Evolutionary conservation across 768 basidiomycete species (phyloP).

Genomic region (Favolaschia claudopus): DNA sequence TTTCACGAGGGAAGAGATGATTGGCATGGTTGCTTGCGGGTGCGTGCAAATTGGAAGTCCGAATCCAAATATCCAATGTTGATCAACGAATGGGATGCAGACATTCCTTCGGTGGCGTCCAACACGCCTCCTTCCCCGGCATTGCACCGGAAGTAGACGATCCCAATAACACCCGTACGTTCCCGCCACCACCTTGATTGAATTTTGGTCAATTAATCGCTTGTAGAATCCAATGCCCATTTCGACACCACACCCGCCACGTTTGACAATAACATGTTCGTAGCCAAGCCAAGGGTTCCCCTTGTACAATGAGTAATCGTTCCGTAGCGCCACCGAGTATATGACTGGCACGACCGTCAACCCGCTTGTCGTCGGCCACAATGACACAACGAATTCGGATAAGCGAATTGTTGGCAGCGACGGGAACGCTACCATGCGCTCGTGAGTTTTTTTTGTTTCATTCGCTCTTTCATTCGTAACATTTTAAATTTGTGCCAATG

Average conservation of each 20-base stretch:
- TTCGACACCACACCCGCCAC: not conserved
- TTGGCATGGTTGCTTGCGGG: slow-evolving; percentile 12
- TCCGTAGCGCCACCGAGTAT: slow-evolving; percentile 43
- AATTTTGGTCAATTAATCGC: too few species aligned
- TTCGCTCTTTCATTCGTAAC: too few species aligned
- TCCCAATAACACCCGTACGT: not conserved
- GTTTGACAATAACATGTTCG: slow-evolving; percentile 10
- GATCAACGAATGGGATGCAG: not conserved
- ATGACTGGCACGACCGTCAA: slow-evolving; percentile 44
- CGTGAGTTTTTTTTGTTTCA: slow-evolving; percentile 31
- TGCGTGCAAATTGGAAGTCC: not conserved
- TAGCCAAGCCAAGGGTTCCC: not conserved
- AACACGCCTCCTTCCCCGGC: slow-evolving; percentile 4
- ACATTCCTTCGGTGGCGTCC: slow-evolving; percentile 8
- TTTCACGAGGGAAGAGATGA: slow-evolving; percentile 12
- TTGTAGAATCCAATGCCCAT: not conserved
- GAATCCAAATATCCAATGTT: not conserved
- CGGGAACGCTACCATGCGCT: slow-evolving; percentile 42
- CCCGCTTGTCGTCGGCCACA: slow-evolving; percentile 41
- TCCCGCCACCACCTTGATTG: too few species aligned
- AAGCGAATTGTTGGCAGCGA: slow-evolving; percentile 44
- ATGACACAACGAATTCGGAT: slow-evolving; percentile 46
- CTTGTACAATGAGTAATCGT: not conserved
- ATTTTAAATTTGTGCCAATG: too few species aligned
- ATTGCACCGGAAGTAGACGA: slow-evolving; percentile 5